These are phyloP conservation scores for Lithospermum erythrorhizon DNA, from an alignment of 257 asterid genomes.

Conservation along the genomic window DNA sequence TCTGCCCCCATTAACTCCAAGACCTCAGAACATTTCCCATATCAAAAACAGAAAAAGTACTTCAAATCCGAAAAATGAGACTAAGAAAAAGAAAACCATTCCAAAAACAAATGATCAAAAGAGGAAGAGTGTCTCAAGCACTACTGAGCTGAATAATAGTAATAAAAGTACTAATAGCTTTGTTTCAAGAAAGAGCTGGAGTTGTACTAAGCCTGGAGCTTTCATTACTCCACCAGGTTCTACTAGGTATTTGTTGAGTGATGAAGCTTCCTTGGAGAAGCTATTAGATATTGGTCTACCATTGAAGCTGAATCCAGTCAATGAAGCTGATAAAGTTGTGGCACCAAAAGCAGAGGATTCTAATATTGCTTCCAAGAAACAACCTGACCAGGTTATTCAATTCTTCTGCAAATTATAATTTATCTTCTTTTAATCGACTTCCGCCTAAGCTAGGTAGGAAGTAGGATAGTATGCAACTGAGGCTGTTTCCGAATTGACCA, in stretches of 20 bases:
- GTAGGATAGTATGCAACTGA: no score
- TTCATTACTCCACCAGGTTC: conserved; percentile 76
- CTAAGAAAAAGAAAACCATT: conserved; percentile 7
- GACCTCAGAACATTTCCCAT: conserved; percentile 11
- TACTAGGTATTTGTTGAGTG: conserved; percentile 53
- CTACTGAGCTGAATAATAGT: not conserved
- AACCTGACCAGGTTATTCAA: conserved; percentile 36
- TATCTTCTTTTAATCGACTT: not conserved
- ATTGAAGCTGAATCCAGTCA: conserved; percentile 9
- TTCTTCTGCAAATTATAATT: not conserved
- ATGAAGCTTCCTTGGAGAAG: conserved; percentile 26
- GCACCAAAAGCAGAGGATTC: conserved; percentile 15
- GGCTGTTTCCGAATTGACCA: no score
- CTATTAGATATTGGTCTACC: conserved; percentile 30
- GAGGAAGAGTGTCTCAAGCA: not conserved
- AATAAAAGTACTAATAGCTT: not conserved
- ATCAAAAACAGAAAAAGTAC: conserved; percentile 12
- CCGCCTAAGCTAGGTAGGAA: no score
- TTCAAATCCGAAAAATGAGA: not conserved
- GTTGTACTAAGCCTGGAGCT: conserved; percentile 41
- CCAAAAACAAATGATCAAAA: conserved; percentile 3
- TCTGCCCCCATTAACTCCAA: conserved; percentile 15
- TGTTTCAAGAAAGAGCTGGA: conserved; percentile 33
- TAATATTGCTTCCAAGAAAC: not conserved
- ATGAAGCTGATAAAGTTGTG: conserved; percentile 9